A percentile compares a stretch with the other conserved stretches of the same genome.
Conservation (phyloP, 2,329 filamentous ascomycete species). For the Ramularia collo-cygni region DNA sequence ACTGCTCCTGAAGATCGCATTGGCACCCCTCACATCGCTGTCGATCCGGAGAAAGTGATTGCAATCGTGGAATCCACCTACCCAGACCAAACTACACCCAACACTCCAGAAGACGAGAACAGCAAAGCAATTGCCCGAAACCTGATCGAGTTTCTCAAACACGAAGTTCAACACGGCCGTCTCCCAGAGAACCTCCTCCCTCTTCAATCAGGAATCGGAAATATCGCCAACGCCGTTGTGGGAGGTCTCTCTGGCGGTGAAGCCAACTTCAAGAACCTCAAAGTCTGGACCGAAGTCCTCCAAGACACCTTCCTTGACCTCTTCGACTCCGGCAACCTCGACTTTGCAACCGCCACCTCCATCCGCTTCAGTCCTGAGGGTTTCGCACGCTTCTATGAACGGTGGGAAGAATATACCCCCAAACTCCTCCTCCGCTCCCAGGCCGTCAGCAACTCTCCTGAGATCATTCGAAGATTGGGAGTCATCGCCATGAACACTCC, state of each 20-base stretch:
- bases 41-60: conserved; percentile 78
- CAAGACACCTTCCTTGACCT: conserved; percentile 91
- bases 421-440: conserved; percentile 84
- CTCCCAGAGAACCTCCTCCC: conserved; percentile 71
- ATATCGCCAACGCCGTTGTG: conserved; percentile 88
- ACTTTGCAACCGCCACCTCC: conserved; percentile 84
- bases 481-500: conserved; percentile 95
- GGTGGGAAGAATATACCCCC: conserved; percentile 71
- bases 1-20: conserved; percentile 82
- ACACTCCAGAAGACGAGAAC: conserved; percentile 65
- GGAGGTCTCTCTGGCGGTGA: conserved; percentile 66
- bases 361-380: conserved; percentile 87
- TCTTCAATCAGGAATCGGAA: conserved; percentile 82
- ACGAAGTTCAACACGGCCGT: conserved; percentile 72
- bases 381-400: conserved; percentile 84
- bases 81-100: conserved; percentile 67
- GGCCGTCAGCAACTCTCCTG: conserved; percentile 79
- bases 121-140: conserved; percentile 69
- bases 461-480: conserved; percentile 80
- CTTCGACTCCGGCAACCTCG: conserved; percentile 78
- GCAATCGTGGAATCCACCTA: conserved; percentile 81
- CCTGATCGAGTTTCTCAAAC: conserved; percentile 78
- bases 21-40: conserved; percentile 71
- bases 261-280: conserved; percentile 78
- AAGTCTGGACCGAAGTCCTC: conserved; percentile 89